Base-by-base conservation (phyloP, 805 yeast species). In the Lipomyces sp. region DNA sequence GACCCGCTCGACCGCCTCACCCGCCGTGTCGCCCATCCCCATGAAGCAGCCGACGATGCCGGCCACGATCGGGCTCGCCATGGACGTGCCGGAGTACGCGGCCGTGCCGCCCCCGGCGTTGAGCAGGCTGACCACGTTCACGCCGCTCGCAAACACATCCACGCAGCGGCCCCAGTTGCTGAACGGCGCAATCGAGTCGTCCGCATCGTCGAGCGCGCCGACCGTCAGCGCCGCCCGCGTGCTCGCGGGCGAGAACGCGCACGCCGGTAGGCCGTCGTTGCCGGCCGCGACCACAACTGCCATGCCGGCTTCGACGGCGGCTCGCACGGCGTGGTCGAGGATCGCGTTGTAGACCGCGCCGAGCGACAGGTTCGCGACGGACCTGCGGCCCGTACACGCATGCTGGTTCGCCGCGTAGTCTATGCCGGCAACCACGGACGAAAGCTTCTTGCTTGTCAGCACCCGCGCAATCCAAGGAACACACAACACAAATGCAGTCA, bases 51-150 rank as follows among this genome's bases (percentile, higher is more conserved):
- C 79, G 65, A 89, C 80, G 68, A 91, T 76, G 62, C 98, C 98
- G 53, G 89, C 83, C 61, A 90, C 90, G 66, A 89, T 96, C 40
- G 98, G 98, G 34, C 97, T 85, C 21, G 98, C 96, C 98, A 91
- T 91, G 14, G 98, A 91, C 10, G 97, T 91, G 71, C 98, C 98
- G 10, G 63, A 85, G 35, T 43, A 52, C 14, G 49, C 39, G 22
- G 45, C 54, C 14, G 66, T 55, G 24, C 61, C 58, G 42, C 65
- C 63, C 38, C 64, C 60, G 31, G 43, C 41, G 43, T 62, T 66
- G 32, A 67, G 63, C 24, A 70, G 64, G 39, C 96, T 87, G 60
- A 84, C 75, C 55, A 91, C 81, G 68, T 87, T 84, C 64, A 88
- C 83, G 0, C 98, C 98, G 42, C 91, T 79, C 0, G 96, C 88